Base-by-base conservation (phyloP, 169 alveolate species). In the Cystoisospora suis region DNA sequence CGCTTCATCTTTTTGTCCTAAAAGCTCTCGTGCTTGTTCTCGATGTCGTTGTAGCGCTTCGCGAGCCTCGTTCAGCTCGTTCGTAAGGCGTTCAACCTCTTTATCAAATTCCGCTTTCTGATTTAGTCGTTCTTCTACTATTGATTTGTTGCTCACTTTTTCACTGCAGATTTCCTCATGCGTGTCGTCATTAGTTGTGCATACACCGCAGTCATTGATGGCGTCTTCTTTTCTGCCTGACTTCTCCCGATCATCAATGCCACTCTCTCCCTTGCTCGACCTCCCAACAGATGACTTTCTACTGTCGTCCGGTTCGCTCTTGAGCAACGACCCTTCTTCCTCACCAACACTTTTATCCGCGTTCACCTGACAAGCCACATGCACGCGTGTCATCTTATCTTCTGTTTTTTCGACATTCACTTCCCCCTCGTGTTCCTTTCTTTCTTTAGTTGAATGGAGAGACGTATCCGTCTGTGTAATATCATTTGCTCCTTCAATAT, bases 11-110 rank as follows among this genome's bases (percentile, higher is more conserved):
- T 72, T 72, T 32, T 72, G 29, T 32, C 56, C 58, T 4, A 72
- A 34, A 6, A 72, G 83, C 56, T 2, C 83, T 36, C 83, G 20
- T 53, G 83, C 83, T 1, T 72, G 83, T 17, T 72, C 83, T 34
- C 56, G 46, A 38, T 72, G 83, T 2, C 56, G 83, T 53, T 36
- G 20, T 6, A 72, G 45, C 83, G 46, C 83, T 27, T 3, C 32
- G 58, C 42, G 56, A n/a, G 53, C 5, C 56, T 72, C 83, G 36
- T 72, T 38, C 58, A 72, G 46, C 56, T 38, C 32, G 15, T 53
- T 46, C 56, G 12, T 72, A n/a, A 72, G 23, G 12, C 20, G 58
- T 34, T n/a, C 83, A 4, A 27, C 32, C 83, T 40, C 83, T 1
- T 53, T 23, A 15, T 53, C 65, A 12, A 15, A 23, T 23, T 53